Evolutionary conservation across 1,284 basidiomycete genomes (phyloP), one percentile per base, ranked within the genome.

Genomic region (Termitomyces sp.): DNA sequence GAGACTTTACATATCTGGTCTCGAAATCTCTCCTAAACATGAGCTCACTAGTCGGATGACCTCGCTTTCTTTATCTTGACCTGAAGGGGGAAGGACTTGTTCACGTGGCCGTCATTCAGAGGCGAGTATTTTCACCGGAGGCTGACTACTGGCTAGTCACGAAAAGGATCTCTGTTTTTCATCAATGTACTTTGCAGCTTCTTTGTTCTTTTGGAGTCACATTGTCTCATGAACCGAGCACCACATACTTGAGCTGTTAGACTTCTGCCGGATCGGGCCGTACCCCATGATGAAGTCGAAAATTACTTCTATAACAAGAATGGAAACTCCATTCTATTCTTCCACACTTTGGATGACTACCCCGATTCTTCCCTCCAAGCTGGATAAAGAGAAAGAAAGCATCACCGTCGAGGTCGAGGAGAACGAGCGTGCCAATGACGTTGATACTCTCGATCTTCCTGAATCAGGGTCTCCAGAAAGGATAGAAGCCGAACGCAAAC

Each of bases 401-500:
- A 31, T 57, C 24, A 58, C 47, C 5, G 14, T 57, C 4, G 55
- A 64, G 14, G 59, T 56, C 21, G 46, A 46, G 50, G 18, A 16
- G 28, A 46, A 49, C 33, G 31, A 43, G 30, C 35, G 41, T 24
- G 44, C 46, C 44, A 47, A 33, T 42, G 44, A 46, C 35, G 13
- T 46, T 21, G 50, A 30, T 16, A 31, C 39, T 34, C 44, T 52
- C 16, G 46, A 37, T 16, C 31, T 62, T 11, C 62, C 63, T 21
- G 47, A 53, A 26, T 50, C 56, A n/a, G 62, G 62, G n/a, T 57
- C 62, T 37, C 53, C 52, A 28, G 60, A 60, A 48, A 57, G 63
- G 31, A 18, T 64, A n/a, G 35, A 49, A 31, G 72, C 67, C 10
- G 78, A 77, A 56, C 68, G 68, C 34, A 68, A 59, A 49, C 68